phyloP scores from a whole-genome alignment of 768 basidiomycete species.

The Russula ochroleuca region DNA sequence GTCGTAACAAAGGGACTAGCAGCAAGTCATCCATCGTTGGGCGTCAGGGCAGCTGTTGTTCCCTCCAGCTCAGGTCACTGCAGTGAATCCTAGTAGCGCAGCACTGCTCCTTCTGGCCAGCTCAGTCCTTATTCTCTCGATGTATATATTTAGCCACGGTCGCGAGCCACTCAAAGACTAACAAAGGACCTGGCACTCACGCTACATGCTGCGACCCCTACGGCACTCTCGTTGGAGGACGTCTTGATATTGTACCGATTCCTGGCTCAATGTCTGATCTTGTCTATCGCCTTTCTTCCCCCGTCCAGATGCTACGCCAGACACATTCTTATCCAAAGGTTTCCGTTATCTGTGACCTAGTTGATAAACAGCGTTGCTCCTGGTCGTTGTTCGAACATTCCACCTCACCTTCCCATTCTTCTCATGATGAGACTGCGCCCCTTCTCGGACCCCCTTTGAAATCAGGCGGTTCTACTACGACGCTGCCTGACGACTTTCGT shows the following conservation, averaged over 20 bases:
- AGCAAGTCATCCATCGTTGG: slow-evolving; percentile 9
- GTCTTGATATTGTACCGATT: background rate
- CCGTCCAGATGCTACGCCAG: slow-evolving; percentile 9
- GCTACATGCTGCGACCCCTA: slow-evolving; percentile 1
- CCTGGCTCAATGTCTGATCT: slow-evolving; percentile 10
- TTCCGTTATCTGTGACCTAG: slow-evolving; percentile 4
- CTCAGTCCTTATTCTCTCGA: background rate
- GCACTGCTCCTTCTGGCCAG: slow-evolving; percentile 10
- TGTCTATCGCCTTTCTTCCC: background rate
- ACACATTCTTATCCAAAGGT: background rate
- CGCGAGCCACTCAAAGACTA: background rate
- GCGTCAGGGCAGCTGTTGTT: background rate
- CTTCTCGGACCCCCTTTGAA: slow-evolving; percentile 2
- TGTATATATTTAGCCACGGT: slow-evolving; percentile 1
- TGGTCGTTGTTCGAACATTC: background rate
- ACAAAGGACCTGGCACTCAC: slow-evolving; percentile 3
- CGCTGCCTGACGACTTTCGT: slow-evolving; percentile 18
- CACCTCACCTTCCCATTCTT: background rate
- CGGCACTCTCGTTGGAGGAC: background rate
- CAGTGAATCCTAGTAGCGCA: slow-evolving; percentile 2
- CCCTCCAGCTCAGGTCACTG: background rate
- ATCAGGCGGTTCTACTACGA: background rate
- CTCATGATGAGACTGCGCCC: slow-evolving; percentile 15
- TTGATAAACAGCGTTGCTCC: background rate
- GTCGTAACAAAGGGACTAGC: background rate